A percentile compares a stretch with the other conserved stretches of the same genome.
Conservation (phyloP, 202 grass and related monocot genomes). For the Cymbopogon flexuosus region DNA sequence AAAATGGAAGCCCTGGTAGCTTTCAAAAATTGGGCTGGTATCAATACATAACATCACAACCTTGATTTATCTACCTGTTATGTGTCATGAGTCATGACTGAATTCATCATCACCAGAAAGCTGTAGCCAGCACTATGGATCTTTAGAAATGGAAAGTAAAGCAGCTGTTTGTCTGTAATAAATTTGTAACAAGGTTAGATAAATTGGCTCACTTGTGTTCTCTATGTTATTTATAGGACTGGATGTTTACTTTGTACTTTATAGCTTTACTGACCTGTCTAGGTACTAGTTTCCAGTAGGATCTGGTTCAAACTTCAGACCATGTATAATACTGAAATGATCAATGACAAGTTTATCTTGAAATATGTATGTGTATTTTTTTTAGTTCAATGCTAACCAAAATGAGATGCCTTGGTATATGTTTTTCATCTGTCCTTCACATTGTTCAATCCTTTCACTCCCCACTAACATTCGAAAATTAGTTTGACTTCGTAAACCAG, state of each 20-base stretch:
- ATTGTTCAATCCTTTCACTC: not conserved
- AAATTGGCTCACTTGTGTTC: slow-evolving; percentile 16
- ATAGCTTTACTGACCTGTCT: slow-evolving; percentile 9
- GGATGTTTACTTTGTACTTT: slow-evolving; percentile 1
- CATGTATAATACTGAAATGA: slow-evolving; percentile 21
- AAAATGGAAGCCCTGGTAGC: slow-evolving; percentile 93
- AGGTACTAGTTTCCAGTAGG: not conserved
- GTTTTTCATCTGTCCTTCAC: not conserved
- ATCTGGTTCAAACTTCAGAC: not conserved
- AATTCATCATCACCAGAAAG: slow-evolving; percentile 27
- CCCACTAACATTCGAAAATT: not conserved
- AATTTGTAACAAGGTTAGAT: not conserved
- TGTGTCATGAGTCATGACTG: not conserved
- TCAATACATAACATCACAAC: slow-evolving; percentile 47
- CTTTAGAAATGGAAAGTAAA: slow-evolving; percentile 23
- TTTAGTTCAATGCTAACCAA: not conserved
- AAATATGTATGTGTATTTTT: not conserved
- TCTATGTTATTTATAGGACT: slow-evolving; percentile 26
- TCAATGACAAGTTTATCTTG: slow-evolving; percentile 18
- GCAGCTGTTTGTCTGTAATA: slow-evolving; percentile 5
- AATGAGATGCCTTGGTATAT: not conserved
- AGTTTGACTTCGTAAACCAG: not conserved
- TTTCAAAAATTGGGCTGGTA: slow-evolving; percentile 96
- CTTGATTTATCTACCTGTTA: not conserved
- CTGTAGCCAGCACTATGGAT: not conserved